Percentiles rank a stretch among this genome's conserved stretches.
Conservation (phyloP, 1,284 basidiomycete genomes). For the Cystobasidiaceae sp. region DNA sequence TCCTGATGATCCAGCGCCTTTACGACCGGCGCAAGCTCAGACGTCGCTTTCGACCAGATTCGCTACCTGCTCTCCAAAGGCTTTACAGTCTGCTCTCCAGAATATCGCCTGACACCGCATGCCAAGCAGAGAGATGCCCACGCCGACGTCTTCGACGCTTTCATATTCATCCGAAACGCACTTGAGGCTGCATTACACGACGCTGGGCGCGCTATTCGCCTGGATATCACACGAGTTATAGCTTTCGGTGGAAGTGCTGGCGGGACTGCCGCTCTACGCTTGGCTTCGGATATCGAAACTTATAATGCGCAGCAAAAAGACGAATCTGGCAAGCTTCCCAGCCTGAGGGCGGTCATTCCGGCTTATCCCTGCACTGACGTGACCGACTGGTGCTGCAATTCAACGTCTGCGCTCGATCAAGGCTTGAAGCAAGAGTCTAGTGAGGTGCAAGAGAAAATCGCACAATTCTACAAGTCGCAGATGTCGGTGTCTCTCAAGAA, state of each 20-base stretch:
- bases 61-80: not conserved
- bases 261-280: not conserved
- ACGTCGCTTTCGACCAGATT: not conserved
- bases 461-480: not conserved
- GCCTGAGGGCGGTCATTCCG: not conserved
- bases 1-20: not conserved
- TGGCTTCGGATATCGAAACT: not conserved
- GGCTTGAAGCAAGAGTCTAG: not conserved
- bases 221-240: not conserved
- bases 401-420: not conserved
- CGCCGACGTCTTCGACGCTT: not conserved
- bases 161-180: not conserved
- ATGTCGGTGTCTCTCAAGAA: not conserved
- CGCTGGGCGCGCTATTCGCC: not conserved
- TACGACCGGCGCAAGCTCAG: not conserved
- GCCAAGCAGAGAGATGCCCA: not conserved
- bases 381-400: not conserved
- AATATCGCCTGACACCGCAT: not conserved
- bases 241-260: not conserved
- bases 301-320: not conserved
- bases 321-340: not conserved
- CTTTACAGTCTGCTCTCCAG: not conserved
- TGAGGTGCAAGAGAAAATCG: not conserved
- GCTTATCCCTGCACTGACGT: not conserved
- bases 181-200: not conserved